These are phyloP conservation scores for Debaryomycetaceae sp. DNA, from an alignment of 1,139 yeast species.

Conservation along the genomic window DNA sequence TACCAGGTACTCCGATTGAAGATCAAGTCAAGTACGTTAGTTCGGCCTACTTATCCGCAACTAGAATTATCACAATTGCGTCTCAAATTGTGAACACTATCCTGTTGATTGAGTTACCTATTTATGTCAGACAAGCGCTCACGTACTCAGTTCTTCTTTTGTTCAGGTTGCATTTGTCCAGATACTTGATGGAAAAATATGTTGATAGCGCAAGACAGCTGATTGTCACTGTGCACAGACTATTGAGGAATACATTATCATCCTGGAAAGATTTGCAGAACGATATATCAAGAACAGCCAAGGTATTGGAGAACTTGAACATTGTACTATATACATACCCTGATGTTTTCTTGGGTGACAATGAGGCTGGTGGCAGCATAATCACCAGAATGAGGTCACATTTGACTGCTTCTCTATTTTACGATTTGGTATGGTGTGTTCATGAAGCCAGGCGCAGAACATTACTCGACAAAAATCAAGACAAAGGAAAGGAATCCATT, in stretches of 20 bases:
- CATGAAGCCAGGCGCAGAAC: slow-evolving; percentile 89
- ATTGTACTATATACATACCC: slow-evolving; percentile 87
- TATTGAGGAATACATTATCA: slow-evolving; percentile 80
- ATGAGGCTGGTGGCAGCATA: slow-evolving; percentile 49
- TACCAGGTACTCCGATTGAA: slow-evolving; percentile 87
- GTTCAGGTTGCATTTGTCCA: slow-evolving; percentile 79
- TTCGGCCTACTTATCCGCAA: slow-evolving; percentile 76
- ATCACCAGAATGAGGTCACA: slow-evolving; percentile 90
- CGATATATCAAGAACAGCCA: slow-evolving; percentile 89
- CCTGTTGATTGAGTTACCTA: slow-evolving; percentile 79
- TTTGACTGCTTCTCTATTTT: slow-evolving; percentile 84
- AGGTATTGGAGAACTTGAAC: slow-evolving; percentile 85
- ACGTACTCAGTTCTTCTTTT: slow-evolving; percentile 76
- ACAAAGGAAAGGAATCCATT: slow-evolving; percentile 16
- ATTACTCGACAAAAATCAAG: slow-evolving; percentile 43
- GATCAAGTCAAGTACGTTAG: slow-evolving; percentile 86
- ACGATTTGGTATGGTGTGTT: slow-evolving; percentile 91
- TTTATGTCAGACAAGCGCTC: slow-evolving; percentile 80
- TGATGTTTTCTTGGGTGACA: slow-evolving; percentile 53
- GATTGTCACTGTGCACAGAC: slow-evolving; percentile 86
- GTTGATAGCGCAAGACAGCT: slow-evolving; percentile 90
- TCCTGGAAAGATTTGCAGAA: slow-evolving; percentile 92
- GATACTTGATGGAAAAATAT: slow-evolving; percentile 70
- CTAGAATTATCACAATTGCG: slow-evolving; percentile 75
- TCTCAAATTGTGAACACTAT: slow-evolving; percentile 65